Conservation (phyloP, 1,284 basidiomycete genomes). For the Sanghuangporus weigelae region DNA sequence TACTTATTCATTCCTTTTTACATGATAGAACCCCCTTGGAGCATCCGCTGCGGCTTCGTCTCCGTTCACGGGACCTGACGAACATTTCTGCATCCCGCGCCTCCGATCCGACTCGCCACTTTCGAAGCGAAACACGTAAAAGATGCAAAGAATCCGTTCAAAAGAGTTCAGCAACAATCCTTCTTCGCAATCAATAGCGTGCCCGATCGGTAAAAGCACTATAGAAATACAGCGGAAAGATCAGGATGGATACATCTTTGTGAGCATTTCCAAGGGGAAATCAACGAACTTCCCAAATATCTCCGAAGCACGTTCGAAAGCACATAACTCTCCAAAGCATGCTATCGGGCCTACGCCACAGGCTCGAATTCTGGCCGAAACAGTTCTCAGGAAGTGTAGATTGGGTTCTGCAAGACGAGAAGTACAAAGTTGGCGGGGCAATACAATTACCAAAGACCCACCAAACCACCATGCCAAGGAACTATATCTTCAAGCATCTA, state of each 20-base stretch:
- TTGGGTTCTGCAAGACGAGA: not conserved
- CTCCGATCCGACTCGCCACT: not conserved
- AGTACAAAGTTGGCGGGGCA: not conserved
- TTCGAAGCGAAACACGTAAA: not conserved
- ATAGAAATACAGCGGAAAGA: no score
- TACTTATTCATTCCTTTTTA: not conserved
- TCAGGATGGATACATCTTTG: no score
- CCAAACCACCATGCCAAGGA: no score
- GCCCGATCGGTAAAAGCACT: no score
- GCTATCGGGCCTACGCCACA: not conserved
- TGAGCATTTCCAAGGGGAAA: no score
- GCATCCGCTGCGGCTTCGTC: not conserved
- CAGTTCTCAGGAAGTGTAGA: not conserved
- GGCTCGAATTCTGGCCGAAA: not conserved
- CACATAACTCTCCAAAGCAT: not conserved
- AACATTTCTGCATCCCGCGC: not conserved
- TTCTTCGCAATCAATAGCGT: no score
- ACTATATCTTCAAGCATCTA: no score
- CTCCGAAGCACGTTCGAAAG: not conserved
- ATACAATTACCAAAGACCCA: no score
- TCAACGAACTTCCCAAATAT: no score
- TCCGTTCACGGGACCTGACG: not conserved
- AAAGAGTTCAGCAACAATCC: no score
- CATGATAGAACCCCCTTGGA: conserved; percentile 4
- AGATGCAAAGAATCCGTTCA: no score